Evolutionary conservation across 1,139 yeast genomes (phyloP).

Genomic region (Taphrina pruni): DNA sequence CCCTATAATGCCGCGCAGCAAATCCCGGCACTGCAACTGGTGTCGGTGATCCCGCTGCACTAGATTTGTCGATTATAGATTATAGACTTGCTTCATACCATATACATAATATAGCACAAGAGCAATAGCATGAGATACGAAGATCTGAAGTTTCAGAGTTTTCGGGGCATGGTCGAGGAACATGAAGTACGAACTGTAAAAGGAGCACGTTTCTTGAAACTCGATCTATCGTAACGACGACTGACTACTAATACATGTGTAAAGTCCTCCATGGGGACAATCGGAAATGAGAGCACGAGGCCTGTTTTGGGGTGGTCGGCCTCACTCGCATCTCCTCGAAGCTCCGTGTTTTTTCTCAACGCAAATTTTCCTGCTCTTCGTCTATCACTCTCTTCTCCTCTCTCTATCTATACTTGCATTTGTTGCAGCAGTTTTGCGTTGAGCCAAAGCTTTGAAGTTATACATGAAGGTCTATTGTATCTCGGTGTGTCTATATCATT

Average conservation of each 20-base stretch:
- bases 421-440: slow-evolving; percentile 20
- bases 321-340: slow-evolving; percentile 13
- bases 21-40: no score
- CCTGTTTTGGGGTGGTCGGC: not conserved
- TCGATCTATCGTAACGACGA: slow-evolving; percentile 19
- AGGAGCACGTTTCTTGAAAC: slow-evolving; percentile 13
- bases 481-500: slow-evolving; percentile 15
- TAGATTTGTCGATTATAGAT: no score
- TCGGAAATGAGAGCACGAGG: slow-evolving; percentile 9
- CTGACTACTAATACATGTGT: slow-evolving; percentile 20
- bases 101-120: no score
- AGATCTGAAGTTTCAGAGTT: no score
- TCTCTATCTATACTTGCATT: not conserved
- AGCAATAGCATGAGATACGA: no score
- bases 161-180: no score
- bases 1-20: no score
- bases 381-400: not conserved
- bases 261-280: slow-evolving; percentile 20
- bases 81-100: no score
- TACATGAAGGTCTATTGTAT: slow-evolving; percentile 23
- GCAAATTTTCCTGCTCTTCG: not conserved
- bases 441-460: slow-evolving; percentile 17
- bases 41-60: no score
- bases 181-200: no score
- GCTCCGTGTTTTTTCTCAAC: slow-evolving; percentile 1